Conservation (phyloP, 78 protist species). For the Mastigamoeba balamuthi region DNA sequence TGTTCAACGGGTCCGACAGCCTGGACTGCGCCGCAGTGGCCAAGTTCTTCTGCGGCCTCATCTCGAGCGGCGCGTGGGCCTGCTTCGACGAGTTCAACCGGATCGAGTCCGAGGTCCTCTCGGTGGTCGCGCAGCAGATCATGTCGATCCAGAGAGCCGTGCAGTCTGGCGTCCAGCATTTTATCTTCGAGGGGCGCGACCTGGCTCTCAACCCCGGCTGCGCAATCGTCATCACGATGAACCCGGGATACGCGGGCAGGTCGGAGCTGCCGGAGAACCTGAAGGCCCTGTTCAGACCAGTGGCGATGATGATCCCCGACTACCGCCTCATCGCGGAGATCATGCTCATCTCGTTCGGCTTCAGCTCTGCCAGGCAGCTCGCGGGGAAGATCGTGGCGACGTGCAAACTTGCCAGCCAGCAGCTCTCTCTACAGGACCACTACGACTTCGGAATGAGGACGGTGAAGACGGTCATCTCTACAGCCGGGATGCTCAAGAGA, state of each 20-base stretch:
- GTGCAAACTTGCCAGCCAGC: constrained; percentile 73
- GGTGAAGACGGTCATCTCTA: constrained; percentile 75
- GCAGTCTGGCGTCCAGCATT: neutral
- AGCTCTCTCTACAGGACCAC: constrained; percentile 80
- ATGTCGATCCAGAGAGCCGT: constrained; percentile 55
- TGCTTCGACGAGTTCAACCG: constrained; percentile 89
- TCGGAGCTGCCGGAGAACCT: constrained; percentile 62
- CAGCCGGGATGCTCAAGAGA: constrained; percentile 89
- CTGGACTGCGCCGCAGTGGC: constrained; percentile 47
- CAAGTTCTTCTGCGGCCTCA: constrained; percentile 69
- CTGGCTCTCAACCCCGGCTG: constrained; percentile 27
- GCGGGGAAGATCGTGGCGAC: constrained; percentile 84
- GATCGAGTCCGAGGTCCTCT: constrained; percentile 59
- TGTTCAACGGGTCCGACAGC: constrained; percentile 75
- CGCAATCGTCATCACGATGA: constrained; percentile 78
- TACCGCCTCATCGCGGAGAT: constrained; percentile 70
- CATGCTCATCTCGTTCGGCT: constrained; percentile 84
- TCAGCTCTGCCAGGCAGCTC: constrained; percentile 35
- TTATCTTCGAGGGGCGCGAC: constrained; percentile 31
- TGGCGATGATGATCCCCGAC: constrained; percentile 80
- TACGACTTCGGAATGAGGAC: constrained; percentile 89
- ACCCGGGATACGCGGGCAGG: constrained; percentile 83
- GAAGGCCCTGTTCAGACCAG: constrained; percentile 55
- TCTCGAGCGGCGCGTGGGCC: constrained; percentile 64
- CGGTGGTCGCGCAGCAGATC: constrained; percentile 72